Conservation (phyloP, 768 basidiomycete genomes). For the Calocybe indica region DNA sequence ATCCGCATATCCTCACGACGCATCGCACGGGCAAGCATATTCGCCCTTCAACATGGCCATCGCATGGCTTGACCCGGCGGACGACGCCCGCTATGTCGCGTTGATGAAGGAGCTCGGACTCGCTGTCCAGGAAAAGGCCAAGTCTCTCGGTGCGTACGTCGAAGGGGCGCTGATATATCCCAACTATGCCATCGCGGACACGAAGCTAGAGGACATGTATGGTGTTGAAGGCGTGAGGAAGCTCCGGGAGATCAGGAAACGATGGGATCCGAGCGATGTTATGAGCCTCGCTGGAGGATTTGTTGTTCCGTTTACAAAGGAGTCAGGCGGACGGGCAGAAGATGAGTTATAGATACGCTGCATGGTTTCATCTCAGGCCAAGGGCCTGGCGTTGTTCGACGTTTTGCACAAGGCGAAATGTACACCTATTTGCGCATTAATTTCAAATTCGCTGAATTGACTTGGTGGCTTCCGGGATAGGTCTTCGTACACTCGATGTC, state of each 20-base stretch:
- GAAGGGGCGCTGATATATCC: not conserved
- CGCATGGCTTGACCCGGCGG: not conserved
- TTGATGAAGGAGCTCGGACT: not conserved
- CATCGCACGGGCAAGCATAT: not conserved
- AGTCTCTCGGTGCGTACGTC: not conserved
- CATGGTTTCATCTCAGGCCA: too few species aligned
- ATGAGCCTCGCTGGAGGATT: constrained; percentile 50
- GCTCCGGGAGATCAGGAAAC: constrained; percentile 25
- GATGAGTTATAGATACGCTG: too few species aligned
- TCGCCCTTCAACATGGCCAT: not conserved
- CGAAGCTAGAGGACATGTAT: not conserved
- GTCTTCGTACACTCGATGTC: too few species aligned
- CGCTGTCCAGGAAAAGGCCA: not conserved
- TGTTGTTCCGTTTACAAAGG: too few species aligned
- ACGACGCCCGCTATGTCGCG: not conserved
- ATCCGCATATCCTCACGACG: not conserved
- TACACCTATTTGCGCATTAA: too few species aligned
- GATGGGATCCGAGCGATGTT: constrained; percentile 37
- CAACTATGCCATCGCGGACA: not conserved
- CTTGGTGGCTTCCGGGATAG: too few species aligned
- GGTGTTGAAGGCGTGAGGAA: constrained; percentile 24
- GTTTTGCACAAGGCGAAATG: too few species aligned
- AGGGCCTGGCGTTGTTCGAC: too few species aligned
- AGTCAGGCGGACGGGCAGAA: too few species aligned
- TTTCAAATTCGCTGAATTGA: too few species aligned